phyloP scores from a whole-genome alignment of 2,329 filamentous ascomycete genomes.

The Neoarthrinium moseri region DNA sequence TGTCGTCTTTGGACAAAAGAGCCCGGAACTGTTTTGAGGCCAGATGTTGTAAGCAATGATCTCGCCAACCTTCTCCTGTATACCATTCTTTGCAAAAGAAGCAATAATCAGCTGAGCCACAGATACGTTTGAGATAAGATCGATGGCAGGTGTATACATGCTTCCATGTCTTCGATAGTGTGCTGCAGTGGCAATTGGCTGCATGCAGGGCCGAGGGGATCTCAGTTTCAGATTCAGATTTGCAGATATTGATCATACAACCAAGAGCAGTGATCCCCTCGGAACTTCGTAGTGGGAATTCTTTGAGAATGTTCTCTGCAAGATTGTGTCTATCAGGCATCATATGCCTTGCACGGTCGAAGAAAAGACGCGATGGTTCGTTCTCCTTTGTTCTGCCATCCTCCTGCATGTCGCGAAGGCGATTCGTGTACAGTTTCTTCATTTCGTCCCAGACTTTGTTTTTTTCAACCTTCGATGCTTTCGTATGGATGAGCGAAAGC shows the following conservation, averaged over 20 bases:
- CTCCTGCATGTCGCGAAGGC: background rate
- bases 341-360: background rate
- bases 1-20: background rate
- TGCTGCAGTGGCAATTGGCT: background rate
- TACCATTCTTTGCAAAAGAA: slow-evolving; percentile 3
- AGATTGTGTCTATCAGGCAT: background rate
- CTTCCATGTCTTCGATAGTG: background rate
- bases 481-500: background rate
- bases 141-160: background rate
- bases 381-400: background rate
- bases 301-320: background rate
- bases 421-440: background rate
- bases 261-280: background rate
- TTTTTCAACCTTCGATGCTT: background rate
- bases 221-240: background rate
- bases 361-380: background rate
- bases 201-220: background rate
- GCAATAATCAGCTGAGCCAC: background rate
- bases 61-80: background rate
- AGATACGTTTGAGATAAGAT: slow-evolving; percentile 1
- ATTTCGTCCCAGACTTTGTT: background rate
- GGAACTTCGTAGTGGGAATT: slow-evolving; percentile 1
- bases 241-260: slow-evolving; percentile 1
- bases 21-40: background rate
- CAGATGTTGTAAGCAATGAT: slow-evolving; percentile 1